Percentiles rank a stretch among this genome's conserved stretches.
phyloP scores from a whole-genome alignment of 2,329 filamentous ascomycete species.

The Drechslerella stenobrocha region DNA sequence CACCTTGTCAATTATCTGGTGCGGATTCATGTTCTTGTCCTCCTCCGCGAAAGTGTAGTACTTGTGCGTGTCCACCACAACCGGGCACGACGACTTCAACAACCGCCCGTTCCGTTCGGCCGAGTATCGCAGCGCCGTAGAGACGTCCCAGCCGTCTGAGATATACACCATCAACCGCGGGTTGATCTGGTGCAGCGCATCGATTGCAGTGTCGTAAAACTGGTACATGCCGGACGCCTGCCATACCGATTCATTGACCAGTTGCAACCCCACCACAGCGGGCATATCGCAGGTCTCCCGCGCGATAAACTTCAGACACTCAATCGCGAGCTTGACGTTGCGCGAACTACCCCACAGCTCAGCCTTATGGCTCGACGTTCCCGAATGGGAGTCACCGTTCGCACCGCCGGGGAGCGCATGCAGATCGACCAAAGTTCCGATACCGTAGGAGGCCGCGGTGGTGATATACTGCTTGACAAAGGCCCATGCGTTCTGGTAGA shows the following conservation, averaged over 20 bases:
- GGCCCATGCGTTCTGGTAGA: conserved; percentile 63
- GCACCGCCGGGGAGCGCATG: conserved; percentile 65
- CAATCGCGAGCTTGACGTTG: conserved; percentile 59
- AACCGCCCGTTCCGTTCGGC: conserved; percentile 56
- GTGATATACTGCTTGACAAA: conserved; percentile 59
- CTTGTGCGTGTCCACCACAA: conserved; percentile 64
- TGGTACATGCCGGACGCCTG: conserved; percentile 62
- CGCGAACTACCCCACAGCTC: conserved; percentile 60
- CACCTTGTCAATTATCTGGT: conserved; percentile 61
- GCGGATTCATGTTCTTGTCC: conserved; percentile 61
- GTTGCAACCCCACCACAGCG: conserved; percentile 62
- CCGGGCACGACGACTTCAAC: conserved; percentile 56
- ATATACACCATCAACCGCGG: conserved; percentile 62
- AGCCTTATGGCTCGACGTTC: conserved; percentile 61
- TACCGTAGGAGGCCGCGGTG: conserved; percentile 59
- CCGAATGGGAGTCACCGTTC: conserved; percentile 63
- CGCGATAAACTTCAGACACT: conserved; percentile 61
- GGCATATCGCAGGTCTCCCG: conserved; percentile 58
- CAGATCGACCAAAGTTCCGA: conserved; percentile 64
- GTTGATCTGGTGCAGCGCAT: conserved; percentile 59
- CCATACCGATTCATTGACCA: conserved; percentile 63
- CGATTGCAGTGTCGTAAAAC: conserved; percentile 63
- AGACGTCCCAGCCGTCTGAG: conserved; percentile 64
- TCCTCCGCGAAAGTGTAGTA: conserved; percentile 64
- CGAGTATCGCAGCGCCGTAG: conserved; percentile 58